These are phyloP conservation scores for Candida glucosophila DNA, from an alignment of 1,139 yeast genomes.

Conservation along the genomic window DNA sequence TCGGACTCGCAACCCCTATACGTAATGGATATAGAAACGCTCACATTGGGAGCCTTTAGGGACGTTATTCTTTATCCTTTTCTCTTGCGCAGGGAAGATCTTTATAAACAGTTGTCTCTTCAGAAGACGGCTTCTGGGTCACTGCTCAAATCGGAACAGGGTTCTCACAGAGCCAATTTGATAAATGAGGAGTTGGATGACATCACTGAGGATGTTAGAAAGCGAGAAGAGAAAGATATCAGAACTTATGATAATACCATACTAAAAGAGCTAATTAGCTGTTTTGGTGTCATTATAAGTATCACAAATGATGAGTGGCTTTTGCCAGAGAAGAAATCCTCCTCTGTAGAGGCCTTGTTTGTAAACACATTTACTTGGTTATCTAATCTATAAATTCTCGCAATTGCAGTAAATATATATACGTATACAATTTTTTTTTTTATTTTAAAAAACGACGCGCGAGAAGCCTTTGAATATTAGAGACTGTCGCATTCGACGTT, in stretches of 20 bases:
- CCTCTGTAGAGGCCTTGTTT: constrained; percentile 11
- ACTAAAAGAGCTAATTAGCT: constrained; percentile 10
- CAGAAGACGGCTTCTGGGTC: no score
- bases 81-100: constrained; percentile 12
- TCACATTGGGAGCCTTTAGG: constrained; percentile 22
- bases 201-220: background rate
- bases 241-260: constrained; percentile 5
- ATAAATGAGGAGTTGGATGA: background rate
- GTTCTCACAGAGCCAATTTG: constrained; percentile 1
- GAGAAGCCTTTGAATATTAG: background rate
- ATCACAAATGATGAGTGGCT: constrained; percentile 10
- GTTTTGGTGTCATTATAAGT: constrained; percentile 16
- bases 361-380: constrained; percentile 14
- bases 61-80: constrained; percentile 24
- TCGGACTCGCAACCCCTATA: constrained; percentile 3
- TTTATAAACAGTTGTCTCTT: constrained; percentile 7
- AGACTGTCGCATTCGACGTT: no score
- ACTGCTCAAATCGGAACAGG: no score
- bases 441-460: no score
- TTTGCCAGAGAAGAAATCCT: constrained; percentile 14
- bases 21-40: constrained; percentile 22
- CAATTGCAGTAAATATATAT: constrained; percentile 1
- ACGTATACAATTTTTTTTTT: background rate
- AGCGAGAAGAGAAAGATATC: constrained; percentile 5
- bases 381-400: constrained; percentile 4